A percentile compares a stretch with the other conserved stretches of the same genome.
phyloP scores from a whole-genome alignment of 169 alveolate genomes.

The Theileria luwenshuni region DNA sequence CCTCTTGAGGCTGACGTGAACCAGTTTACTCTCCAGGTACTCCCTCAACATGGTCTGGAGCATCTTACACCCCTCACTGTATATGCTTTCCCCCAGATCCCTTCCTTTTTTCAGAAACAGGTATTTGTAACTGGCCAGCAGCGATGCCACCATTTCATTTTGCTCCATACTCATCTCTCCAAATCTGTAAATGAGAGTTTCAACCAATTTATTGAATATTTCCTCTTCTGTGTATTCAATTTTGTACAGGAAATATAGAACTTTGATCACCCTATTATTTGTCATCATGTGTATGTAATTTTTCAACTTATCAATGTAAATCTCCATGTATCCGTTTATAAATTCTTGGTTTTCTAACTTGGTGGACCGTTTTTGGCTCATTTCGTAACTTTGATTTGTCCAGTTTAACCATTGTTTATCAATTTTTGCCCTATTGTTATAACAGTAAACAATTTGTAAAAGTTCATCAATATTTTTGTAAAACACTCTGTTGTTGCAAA shows the following conservation, averaged over 20 bases:
- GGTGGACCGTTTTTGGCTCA: too few relatives aligned
- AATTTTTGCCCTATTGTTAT: too few relatives aligned
- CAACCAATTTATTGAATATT: constrained; percentile 20
- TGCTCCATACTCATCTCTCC: constrained; percentile 29
- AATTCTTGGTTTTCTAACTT: neutral
- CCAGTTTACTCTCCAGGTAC: constrained; percentile 34
- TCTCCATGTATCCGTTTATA: constrained; percentile 1
- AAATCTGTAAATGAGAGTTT: constrained; percentile 43
- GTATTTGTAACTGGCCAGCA: constrained; percentile 43
- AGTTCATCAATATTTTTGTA: neutral
- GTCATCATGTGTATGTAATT: constrained; percentile 23
- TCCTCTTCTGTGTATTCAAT: constrained; percentile 31
- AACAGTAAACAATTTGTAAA: neutral
- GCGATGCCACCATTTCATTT: constrained; percentile 27
- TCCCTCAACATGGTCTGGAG: constrained; percentile 38
- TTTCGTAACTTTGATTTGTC: neutral
- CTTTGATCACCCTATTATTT: constrained; percentile 18
- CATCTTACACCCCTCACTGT: constrained; percentile 61
- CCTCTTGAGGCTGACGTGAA: constrained; percentile 21
- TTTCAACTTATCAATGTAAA: constrained; percentile 27
- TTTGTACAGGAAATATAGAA: constrained; percentile 47
- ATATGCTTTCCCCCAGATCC: constrained; percentile 39
- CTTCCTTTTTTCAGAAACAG: constrained; percentile 23
- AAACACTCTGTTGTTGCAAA: neutral
- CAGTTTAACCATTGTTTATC: neutral